Base-by-base conservation (phyloP, 805 yeast species). In the Cyberlindnera veronae region DNA sequence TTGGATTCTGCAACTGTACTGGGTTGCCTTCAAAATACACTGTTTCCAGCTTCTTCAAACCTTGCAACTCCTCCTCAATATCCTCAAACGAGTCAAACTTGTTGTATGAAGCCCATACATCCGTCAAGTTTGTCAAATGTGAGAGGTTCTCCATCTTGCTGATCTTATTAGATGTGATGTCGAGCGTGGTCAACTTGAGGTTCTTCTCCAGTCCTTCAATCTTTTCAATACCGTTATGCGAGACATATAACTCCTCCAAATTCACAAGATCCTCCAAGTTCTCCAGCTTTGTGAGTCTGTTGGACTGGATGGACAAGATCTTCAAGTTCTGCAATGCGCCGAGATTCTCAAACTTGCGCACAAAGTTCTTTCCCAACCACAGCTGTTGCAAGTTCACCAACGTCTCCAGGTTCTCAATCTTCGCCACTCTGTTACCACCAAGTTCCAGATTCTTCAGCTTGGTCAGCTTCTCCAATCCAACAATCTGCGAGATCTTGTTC, bases 1-100 rank as follows among this genome's bases (percentile, higher is more conserved):
- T 80, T n/a, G 79, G 78, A 50, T 84, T 83, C 16, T 74, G 59
- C 21, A 64, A 50, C 54, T 93, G 96, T 15, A 93, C 60, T 3
- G 98, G 98, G 57, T 91, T 91, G 8, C 93, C 91, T 63, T 93
- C 99, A 48, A 93, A 79, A 58, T 93, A 93, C 5, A 93, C 95
- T 0, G 96, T 88, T 37, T 88, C 95, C 38, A 93, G 67, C 6
- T 74, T 67, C 2, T 77, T 74, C 37, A 87, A 66, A 29, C 67
- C 66, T 12, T 79, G 77, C 44, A 93, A 70, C 57, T 87, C 81
- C 16, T 72, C 60, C 37, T 77, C 80, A 33, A 93, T 65, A 37
- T 87, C 81, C 24, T 80, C 78, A 61, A 85, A 90, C 29, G 77
- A 68, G 24, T 76, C 73, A 17, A 93, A 61, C 52, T 75, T 62